Conservation (phyloP, 352 stramenopile species). For the Globisporangium orthogonon region DNA sequence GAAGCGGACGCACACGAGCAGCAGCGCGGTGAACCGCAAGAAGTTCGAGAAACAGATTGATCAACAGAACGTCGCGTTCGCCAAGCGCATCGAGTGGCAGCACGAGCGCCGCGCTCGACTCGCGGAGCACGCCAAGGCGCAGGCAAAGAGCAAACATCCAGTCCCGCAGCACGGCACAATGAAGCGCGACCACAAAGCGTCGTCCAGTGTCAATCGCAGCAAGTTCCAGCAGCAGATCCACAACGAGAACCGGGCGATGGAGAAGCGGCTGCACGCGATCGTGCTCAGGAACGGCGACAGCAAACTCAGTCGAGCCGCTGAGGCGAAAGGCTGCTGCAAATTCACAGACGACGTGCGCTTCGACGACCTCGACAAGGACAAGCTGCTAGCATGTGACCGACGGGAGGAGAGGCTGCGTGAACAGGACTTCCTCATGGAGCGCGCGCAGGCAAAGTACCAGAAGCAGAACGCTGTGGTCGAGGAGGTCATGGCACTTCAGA, state of each 20-base stretch:
- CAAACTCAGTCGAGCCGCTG: not conserved
- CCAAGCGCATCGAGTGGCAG: conserved; percentile 41
- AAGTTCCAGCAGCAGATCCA: conserved; percentile 48
- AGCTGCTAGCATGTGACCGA: conserved; percentile 35
- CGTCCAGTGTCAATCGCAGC: conserved; percentile 50
- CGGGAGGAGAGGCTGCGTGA: conserved; percentile 33
- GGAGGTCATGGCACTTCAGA: conserved; percentile 46
- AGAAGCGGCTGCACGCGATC: conserved; percentile 42
- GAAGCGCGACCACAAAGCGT: conserved; percentile 45
- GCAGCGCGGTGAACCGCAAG: conserved; percentile 49
- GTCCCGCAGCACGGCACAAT: conserved; percentile 33
- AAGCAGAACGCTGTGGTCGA: conserved; percentile 45
- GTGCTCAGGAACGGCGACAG: conserved; percentile 2
- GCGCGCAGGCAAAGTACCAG: conserved; percentile 55
- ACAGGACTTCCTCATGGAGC: conserved; percentile 51
- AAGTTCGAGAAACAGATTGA: conserved; percentile 51
- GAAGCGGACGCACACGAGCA: conserved; percentile 30
- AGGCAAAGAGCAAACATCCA: conserved; percentile 35
- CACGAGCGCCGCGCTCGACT: conserved; percentile 21
- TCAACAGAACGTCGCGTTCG: conserved; percentile 47
- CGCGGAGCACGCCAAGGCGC: conserved; percentile 17
- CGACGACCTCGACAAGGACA: conserved; percentile 39
- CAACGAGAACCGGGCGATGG: conserved; percentile 47
- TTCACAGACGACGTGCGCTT: not conserved
- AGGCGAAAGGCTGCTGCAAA: conserved; percentile 7